These are phyloP conservation scores for Candida gorgasii DNA, from an alignment of 805 yeast species.

Conservation along the genomic window DNA sequence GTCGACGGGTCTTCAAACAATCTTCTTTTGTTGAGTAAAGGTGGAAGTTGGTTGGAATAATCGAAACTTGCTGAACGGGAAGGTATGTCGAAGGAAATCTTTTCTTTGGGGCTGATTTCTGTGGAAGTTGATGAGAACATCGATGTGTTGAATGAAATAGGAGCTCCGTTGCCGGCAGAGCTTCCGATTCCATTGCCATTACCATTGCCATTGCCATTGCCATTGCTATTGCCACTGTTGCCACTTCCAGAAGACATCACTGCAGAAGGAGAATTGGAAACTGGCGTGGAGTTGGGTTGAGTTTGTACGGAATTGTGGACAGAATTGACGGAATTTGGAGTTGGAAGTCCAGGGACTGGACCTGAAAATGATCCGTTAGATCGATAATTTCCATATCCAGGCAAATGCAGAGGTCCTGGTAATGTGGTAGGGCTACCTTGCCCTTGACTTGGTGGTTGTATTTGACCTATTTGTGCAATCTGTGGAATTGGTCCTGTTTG, in stretches of 20 bases:
- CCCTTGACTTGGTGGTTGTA: neutral
- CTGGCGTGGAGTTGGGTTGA: neutral
- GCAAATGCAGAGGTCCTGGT: neutral
- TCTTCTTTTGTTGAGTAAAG: slow-evolving; percentile 25
- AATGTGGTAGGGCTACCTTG: too few relatives aligned
- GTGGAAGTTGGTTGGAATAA: slow-evolving; percentile 21
- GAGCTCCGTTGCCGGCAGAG: slow-evolving; percentile 25
- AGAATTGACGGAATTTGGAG: neutral
- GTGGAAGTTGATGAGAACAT: slow-evolving; percentile 27
- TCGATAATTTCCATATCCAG: neutral
- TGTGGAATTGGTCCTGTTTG: too few relatives aligned
- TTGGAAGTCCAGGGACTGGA: neutral
- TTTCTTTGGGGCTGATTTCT: slow-evolving; percentile 2
- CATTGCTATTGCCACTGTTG: neutral
- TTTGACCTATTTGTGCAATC: neutral
- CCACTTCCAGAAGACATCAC: neutral
- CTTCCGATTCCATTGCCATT: too few relatives aligned
- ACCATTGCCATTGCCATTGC: too few relatives aligned
- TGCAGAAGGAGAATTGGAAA: neutral
- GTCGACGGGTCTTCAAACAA: slow-evolving; percentile 25
- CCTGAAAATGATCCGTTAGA: slow-evolving; percentile 1
- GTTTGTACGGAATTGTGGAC: too few relatives aligned
- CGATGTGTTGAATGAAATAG: slow-evolving; percentile 44
- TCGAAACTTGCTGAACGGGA: slow-evolving; percentile 29
- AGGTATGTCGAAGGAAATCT: neutral